Conservation (phyloP, 306 rosid genomes). For the Prosopis cineraria region DNA sequence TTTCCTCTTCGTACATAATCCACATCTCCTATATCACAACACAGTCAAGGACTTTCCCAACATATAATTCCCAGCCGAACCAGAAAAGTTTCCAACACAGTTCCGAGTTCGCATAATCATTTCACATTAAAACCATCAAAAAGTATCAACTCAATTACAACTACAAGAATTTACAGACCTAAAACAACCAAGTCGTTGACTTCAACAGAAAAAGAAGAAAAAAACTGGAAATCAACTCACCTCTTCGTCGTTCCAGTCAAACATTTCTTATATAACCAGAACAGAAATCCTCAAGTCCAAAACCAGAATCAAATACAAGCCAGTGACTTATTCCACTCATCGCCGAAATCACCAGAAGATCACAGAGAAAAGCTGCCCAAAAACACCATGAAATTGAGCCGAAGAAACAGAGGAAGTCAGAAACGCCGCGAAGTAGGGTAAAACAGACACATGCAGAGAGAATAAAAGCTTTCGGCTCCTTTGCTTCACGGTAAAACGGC, state of each 20-base stretch:
- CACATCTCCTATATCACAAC: neutral
- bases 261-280: constrained; percentile 54
- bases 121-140: constrained; percentile 10
- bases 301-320: constrained; percentile 42
- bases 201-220: neutral
- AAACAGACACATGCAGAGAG: neutral
- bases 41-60: neutral
- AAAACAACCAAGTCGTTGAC: neutral
- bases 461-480: neutral
- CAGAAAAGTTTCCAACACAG: constrained; percentile 23
- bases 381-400: constrained; percentile 27
- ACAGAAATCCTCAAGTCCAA: constrained; percentile 33
- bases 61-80: neutral
- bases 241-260: constrained; percentile 91
- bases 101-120: constrained; percentile 12
- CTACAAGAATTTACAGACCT: neutral
- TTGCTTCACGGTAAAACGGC: neutral
- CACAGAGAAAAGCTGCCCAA: constrained; percentile 24
- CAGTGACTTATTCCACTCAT: constrained; percentile 54
- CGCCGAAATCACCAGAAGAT: constrained; percentile 44
- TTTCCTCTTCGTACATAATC: neutral
- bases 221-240: constrained; percentile 33
- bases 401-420: constrained; percentile 7
- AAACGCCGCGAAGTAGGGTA: neutral
- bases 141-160: neutral